Percentiles rank a stretch among this genome's conserved stretches.
Evolutionary conservation across 257 asterid genomes (phyloP).

Genomic region (Capsicum baccatum): DNA sequence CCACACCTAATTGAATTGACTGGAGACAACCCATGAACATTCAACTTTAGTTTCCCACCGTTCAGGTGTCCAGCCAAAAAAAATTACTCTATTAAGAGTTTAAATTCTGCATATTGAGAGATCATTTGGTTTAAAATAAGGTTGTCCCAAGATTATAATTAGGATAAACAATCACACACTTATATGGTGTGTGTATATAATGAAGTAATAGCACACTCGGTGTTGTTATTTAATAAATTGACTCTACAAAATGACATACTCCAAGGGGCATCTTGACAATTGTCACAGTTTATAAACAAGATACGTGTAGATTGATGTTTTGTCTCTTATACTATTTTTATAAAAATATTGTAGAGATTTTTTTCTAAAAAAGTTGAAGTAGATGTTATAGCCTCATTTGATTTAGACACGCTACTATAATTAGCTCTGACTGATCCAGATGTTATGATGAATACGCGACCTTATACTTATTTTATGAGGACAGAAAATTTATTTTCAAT

Average conservation of each 20-base stretch:
- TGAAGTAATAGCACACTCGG: too few species aligned
- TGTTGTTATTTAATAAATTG: background rate
- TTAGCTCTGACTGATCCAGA: background rate
- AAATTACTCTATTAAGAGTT: background rate
- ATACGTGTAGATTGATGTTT: background rate
- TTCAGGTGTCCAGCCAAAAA: background rate
- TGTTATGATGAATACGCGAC: too few species aligned
- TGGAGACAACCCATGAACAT: constrained; percentile 3
- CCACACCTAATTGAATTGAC: background rate
- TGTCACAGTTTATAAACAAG: background rate
- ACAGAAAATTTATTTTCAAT: too few species aligned
- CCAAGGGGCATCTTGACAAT: background rate
- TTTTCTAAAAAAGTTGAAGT: too few species aligned
- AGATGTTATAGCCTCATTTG: background rate
- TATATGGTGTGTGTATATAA: too few species aligned
- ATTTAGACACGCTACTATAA: constrained; percentile 14
- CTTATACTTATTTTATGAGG: too few species aligned
- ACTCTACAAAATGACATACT: background rate
- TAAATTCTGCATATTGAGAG: background rate
- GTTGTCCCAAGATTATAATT: too few species aligned
- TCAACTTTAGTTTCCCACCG: background rate
- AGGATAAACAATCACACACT: too few species aligned
- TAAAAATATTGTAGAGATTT: too few species aligned
- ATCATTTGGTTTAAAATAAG: too few species aligned
- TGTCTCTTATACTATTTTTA: background rate